These are phyloP conservation scores for Ottelia alismoides DNA, from an alignment of 106 monocot species.

Conservation along the genomic window DNA sequence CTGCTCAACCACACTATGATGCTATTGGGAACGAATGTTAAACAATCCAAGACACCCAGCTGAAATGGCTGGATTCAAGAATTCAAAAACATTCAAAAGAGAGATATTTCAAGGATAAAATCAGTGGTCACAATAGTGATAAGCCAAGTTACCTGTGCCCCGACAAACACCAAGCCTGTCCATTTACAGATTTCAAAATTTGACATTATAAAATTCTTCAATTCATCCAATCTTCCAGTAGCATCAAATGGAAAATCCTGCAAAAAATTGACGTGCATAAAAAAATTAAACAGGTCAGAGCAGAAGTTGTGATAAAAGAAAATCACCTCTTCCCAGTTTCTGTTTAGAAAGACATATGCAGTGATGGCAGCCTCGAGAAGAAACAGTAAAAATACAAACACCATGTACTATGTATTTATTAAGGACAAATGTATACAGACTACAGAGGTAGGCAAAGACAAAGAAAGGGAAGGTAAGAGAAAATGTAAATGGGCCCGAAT, in stretches of 20 bases:
- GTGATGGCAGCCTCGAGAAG: slow-evolving; percentile 51
- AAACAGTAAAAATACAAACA: slow-evolving; percentile 37
- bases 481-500: too few relatives aligned
- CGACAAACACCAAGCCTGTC: slow-evolving; percentile 40
- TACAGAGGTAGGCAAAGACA: too few relatives aligned
- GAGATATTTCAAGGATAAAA: too few relatives aligned
- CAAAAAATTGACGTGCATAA: neutral
- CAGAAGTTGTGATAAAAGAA: neutral
- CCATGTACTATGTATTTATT: slow-evolving; percentile 51
- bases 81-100: neutral
- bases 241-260: slow-evolving; percentile 72
- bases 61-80: neutral
- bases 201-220: slow-evolving; percentile 51
- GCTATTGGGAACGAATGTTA: too few relatives aligned
- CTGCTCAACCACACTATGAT: too few relatives aligned
- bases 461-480: too few relatives aligned
- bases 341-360: slow-evolving; percentile 59
- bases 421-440: too few relatives aligned
- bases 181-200: slow-evolving; percentile 68
- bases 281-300: neutral
- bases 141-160: slow-evolving; percentile 71
- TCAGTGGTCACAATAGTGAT: too few relatives aligned
- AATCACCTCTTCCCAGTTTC: slow-evolving; percentile 72
- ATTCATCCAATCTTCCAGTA: slow-evolving; percentile 56
- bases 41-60: neutral